phyloP scores from a whole-genome alignment of 1,284 basidiomycete species.

The Agaricales sp. region DNA sequence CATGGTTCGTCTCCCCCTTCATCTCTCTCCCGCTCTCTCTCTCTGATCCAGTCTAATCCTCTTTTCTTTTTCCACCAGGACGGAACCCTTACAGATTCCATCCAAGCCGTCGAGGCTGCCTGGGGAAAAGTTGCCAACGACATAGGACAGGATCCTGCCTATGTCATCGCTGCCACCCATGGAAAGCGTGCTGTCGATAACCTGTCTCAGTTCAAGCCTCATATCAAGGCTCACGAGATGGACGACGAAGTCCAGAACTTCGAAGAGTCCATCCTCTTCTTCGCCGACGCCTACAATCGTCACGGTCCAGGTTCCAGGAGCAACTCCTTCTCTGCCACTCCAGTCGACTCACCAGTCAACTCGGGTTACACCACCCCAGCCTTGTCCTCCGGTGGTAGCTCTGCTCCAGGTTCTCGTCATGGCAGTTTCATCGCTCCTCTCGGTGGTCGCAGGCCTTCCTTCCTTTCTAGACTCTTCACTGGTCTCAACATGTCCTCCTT shows the following conservation, averaged over 20 bases:
- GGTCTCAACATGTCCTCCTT: slow-evolving; percentile 30
- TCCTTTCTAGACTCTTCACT: slow-evolving; percentile 35
- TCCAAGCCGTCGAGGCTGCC: slow-evolving; percentile 69
- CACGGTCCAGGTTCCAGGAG: slow-evolving; percentile 29
- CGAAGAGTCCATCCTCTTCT: slow-evolving; percentile 62
- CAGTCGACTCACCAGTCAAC: slow-evolving; percentile 13
- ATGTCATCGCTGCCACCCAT: slow-evolving; percentile 65
- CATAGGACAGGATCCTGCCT: slow-evolving; percentile 53
- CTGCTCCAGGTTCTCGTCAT: slow-evolving; percentile 30
- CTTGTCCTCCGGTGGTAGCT: slow-evolving; percentile 20
- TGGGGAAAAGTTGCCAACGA: slow-evolving; percentile 69
- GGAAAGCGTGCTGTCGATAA: slow-evolving; percentile 68
- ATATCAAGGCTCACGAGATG: slow-evolving; percentile 51
- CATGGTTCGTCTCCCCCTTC: background rate
- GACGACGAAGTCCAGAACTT: slow-evolving; percentile 58
- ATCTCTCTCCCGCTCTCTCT: slow-evolving; percentile 2
- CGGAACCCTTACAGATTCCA: slow-evolving; percentile 67
- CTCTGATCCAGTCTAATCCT: too few species aligned
- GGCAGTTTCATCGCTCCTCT: slow-evolving; percentile 27
- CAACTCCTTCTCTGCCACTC: slow-evolving; percentile 14
- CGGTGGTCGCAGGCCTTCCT: slow-evolving; percentile 37
- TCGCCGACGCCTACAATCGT: slow-evolving; percentile 53
- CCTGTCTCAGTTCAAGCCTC: slow-evolving; percentile 46
- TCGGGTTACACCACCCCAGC: slow-evolving; percentile 31
- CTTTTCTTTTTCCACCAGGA: slow-evolving; percentile 34